Base-by-base conservation (phyloP, 495 filamentous ascomycete species). In the Xylaria palmicola region DNA sequence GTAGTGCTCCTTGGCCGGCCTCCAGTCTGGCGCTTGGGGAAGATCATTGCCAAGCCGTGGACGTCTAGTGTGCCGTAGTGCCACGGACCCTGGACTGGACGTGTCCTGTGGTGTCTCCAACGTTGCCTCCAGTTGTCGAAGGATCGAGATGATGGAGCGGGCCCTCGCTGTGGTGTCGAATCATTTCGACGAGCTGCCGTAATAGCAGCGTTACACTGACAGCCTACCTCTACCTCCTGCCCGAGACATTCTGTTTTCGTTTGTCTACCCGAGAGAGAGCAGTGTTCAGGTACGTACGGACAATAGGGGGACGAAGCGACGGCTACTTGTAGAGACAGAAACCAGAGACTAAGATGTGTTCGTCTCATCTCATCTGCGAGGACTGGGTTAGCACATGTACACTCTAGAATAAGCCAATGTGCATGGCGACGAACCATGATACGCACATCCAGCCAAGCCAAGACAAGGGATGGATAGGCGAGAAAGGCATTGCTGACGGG, bases 101-200 rank as follows among this genome's bases (percentile, higher is more conserved):
- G n/a, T n/a, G n/a, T n/a, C n/a, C n/a, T n/a, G n/a, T n/a, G n/a
- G n/a, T n/a, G n/a, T n/a, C n/a, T n/a, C n/a, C n/a, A n/a, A 37
- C 26, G 29, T 19, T 19, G 49, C 49, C 22, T 40, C 19, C 19
- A 29, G 34, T 9, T 32, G 39, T 56, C 27, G 53, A 56, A 56
- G 53, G 53, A 56, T 56, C 44, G 17, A 37, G 32, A 32, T 56
- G 30, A 56, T 56, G 53, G 36, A 34, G 37, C 19, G 8, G 37
- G 52, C 17, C 37, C 39, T 26, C 6, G 37, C 39, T 36, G 53
- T 39, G 44, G 43, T 56, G 39, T 41, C 34, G 44, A 34, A n/a
- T 56, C 53, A 56, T 56, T 56, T 56, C 32, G 53, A 44, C 53
- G 39, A 39, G 37, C 39, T 34, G 13, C 39, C 53, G 37, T 39